phyloP scores from a whole-genome alignment of 257 asterid genomes.

The Solanum boliviense region DNA sequence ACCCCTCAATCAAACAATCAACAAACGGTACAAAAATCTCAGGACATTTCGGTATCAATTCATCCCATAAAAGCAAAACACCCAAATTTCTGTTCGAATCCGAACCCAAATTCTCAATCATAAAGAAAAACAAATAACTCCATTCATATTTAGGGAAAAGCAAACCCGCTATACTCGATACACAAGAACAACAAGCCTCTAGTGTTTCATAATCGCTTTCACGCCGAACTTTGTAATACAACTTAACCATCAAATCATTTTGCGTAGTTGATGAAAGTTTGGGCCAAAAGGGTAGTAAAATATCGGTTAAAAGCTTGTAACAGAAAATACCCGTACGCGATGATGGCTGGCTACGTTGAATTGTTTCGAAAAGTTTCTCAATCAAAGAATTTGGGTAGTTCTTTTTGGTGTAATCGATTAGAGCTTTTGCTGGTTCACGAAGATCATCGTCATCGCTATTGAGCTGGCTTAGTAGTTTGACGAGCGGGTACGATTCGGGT shows the following conservation, averaged over 20 bases:
- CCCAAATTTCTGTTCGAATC: not conserved
- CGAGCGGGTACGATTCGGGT: not conserved
- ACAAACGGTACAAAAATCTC: not conserved
- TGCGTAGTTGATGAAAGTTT: not conserved
- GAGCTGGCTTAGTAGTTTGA: not conserved
- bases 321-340: not conserved
- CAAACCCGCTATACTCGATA: not conserved
- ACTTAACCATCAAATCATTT: not conserved
- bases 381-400: not conserved
- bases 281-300: not conserved
- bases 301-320: not conserved
- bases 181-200: not conserved
- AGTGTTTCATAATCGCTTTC: not conserved
- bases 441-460: not conserved
- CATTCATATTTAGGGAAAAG: not conserved
- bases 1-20: not conserved
- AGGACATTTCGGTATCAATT: not conserved
- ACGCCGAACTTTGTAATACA: not conserved
- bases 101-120: not conserved
- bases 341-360: not conserved
- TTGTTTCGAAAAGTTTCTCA: not conserved
- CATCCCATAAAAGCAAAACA: not conserved
- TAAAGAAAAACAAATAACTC: not conserved
- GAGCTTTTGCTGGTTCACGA: not conserved
- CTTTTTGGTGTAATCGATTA: not conserved